Base-by-base conservation (phyloP, 2,329 filamentous ascomycete genomes). In the Exophiala mesophila region DNA sequence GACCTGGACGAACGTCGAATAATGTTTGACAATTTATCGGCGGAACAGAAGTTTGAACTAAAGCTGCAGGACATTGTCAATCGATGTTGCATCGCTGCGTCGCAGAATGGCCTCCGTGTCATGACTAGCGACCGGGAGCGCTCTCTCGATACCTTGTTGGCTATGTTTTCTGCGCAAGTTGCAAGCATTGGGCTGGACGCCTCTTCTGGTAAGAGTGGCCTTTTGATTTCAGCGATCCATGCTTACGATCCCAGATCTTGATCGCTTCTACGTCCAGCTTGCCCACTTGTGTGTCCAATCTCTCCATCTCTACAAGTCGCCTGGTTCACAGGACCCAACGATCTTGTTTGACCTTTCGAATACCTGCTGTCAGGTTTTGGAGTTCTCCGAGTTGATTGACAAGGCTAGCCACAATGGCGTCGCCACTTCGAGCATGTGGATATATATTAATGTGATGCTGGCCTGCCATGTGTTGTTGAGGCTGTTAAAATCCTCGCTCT, bases 101-200 rank as follows among this genome's bases (percentile, higher is more conserved):
- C 61, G 10, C 59, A 66, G 39, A 64, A 64, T 45, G 65, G 66
- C 2, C 47, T 69, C 5, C 59, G 63, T 4, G 52, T 50, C n/a
- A 62, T 68, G 57, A 58, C 59, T 0, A 12, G 53, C 1, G 63
- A 67, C 5, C 64, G 66, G 36, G 66, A 69, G 39, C 57, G 59
- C 5, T 53, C 59, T 4, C 52, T 69, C 21, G 61, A 65, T 30
- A 58, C 62, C 18, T 33, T 68, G 10, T 49, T 69, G 13, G 57
- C 58, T 13, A 54, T 56, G 4, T 67, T 61, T 36, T 63, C 68
- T 35, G 49, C 47, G 4, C 61, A 65, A 23, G 45, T 64, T 9
- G 52, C 58, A n/a, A 64, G 63, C 17, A 47, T 68, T 4, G 63
- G 61, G n/a, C 41, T 55, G 5, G 59, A 64, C 24, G 52, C 55